phyloP scores from a whole-genome alignment of 2,329 filamentous ascomycete species.

The Pezicula radicicola region DNA sequence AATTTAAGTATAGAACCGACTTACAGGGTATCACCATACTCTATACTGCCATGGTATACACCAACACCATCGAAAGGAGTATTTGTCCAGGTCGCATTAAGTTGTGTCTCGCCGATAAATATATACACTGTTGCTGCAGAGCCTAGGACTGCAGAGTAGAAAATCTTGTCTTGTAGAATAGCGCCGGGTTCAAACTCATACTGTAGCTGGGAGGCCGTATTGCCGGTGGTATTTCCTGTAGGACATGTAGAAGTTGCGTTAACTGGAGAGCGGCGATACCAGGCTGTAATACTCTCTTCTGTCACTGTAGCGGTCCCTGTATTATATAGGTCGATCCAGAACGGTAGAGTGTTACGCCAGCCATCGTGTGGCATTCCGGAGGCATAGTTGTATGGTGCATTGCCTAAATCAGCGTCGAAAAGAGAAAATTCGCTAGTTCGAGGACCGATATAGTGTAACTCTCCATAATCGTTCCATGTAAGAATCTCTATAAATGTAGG shows the following conservation, averaged over 20 bases:
- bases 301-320: slow-evolving; percentile 21
- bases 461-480: too few relatives aligned
- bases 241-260: slow-evolving; percentile 18
- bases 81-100: background rate
- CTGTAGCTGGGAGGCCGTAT: slow-evolving; percentile 26
- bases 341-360: slow-evolving; percentile 37
- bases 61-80: background rate
- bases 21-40: slow-evolving; percentile 14
- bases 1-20: too few relatives aligned
- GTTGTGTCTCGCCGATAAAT: slow-evolving; percentile 16
- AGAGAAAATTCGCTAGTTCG: slow-evolving; percentile 21
- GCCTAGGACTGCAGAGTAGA: slow-evolving; percentile 18
- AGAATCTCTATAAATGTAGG: slow-evolving; percentile 40
- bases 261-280: slow-evolving; percentile 31
- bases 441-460: slow-evolving; percentile 45
- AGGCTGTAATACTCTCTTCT: slow-evolving; percentile 27
- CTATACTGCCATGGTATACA: slow-evolving; percentile 1
- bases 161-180: slow-evolving; percentile 12
- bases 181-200: slow-evolving; percentile 15
- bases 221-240: slow-evolving; percentile 25
- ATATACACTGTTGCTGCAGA: slow-evolving; percentile 15
- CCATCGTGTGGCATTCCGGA: slow-evolving; percentile 43
- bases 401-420: background rate
- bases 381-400: slow-evolving; percentile 40
- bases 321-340: slow-evolving; percentile 33